Evolutionary conservation across 352 stramenopile genomes (phyloP).

Genomic region (Globisporangium takayamanum): DNA sequence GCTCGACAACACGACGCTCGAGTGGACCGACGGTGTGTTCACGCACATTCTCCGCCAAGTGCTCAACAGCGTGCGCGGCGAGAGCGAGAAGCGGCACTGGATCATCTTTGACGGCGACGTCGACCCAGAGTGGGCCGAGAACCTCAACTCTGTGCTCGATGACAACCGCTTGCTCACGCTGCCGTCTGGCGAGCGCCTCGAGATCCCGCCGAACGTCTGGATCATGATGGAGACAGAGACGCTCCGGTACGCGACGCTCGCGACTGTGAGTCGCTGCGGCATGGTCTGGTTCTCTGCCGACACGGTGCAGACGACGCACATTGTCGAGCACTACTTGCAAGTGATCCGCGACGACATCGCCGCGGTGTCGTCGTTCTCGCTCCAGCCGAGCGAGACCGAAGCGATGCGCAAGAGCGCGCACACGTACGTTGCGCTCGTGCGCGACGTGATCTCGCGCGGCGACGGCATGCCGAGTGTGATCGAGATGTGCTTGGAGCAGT

Average conservation of each 20-base stretch:
- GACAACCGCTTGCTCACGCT: slow-evolving; percentile 99
- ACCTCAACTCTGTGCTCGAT: slow-evolving; percentile 99
- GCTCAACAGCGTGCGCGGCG: slow-evolving; percentile 96
- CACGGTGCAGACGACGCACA: slow-evolving; percentile 91
- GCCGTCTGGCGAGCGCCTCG: slow-evolving; percentile 97
- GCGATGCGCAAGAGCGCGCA: slow-evolving; percentile 57
- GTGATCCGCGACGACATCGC: slow-evolving; percentile 68
- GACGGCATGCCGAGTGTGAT: slow-evolving; percentile 78
- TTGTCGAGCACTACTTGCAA: slow-evolving; percentile 84
- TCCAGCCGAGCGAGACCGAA: slow-evolving; percentile 64
- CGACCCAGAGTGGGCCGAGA: slow-evolving; percentile 99
- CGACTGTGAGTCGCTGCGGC: slow-evolving; percentile 99
- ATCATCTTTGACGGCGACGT: slow-evolving; percentile 99
- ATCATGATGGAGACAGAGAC: slow-evolving; percentile 99
- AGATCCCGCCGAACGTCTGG: slow-evolving; percentile 97
- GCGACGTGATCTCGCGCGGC: slow-evolving; percentile 46
- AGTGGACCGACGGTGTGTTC: slow-evolving; percentile 99
- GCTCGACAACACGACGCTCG: slow-evolving; percentile 98
- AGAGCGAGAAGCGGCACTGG: slow-evolving; percentile 96
- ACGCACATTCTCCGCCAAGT: slow-evolving; percentile 95
- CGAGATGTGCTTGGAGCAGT: slow-evolving; percentile 90
- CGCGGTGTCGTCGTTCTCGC: slow-evolving; percentile 47
- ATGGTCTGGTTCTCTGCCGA: slow-evolving; percentile 99
- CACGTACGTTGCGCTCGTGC: slow-evolving; percentile 52
- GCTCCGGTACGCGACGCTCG: slow-evolving; percentile 96